Conservation (phyloP, 139 green algal species). For the Volvox africanus region DNA sequence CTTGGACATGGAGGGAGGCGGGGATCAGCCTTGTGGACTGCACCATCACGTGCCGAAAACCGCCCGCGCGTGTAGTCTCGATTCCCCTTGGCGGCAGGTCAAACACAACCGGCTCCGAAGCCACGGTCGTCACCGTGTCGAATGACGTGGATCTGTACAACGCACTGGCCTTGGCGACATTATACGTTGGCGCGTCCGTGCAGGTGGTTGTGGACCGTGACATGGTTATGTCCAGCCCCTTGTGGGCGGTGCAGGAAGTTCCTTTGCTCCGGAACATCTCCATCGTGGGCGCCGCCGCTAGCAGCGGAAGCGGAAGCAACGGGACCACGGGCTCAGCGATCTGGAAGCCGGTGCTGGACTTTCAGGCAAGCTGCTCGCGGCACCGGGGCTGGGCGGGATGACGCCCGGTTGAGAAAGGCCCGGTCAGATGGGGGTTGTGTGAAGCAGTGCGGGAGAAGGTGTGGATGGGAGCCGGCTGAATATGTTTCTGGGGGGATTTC, state of each 20-base stretch:
- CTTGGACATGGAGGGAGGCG: background rate
- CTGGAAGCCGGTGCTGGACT: conserved; percentile 1
- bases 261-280: background rate
- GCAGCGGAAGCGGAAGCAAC: background rate
- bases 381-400: no score
- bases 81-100: background rate
- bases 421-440: no score
- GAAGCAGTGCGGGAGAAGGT: no score
- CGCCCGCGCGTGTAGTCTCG: background rate
- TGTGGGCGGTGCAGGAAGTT: conserved; percentile 14
- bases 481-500: no score
- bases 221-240: background rate
- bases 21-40: background rate
- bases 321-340: background rate
- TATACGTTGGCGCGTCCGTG: background rate
- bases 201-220: background rate
- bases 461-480: no score
- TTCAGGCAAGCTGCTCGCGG: background rate
- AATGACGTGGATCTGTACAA: conserved; percentile 37
- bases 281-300: background rate
- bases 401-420: no score
- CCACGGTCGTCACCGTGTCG: background rate
- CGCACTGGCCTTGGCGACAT: background rate
- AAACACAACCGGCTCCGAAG: background rate
- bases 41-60: conserved; percentile 6